phyloP scores from a whole-genome alignment of 768 basidiomycete species.

The Phaeolepiota aurea region DNA sequence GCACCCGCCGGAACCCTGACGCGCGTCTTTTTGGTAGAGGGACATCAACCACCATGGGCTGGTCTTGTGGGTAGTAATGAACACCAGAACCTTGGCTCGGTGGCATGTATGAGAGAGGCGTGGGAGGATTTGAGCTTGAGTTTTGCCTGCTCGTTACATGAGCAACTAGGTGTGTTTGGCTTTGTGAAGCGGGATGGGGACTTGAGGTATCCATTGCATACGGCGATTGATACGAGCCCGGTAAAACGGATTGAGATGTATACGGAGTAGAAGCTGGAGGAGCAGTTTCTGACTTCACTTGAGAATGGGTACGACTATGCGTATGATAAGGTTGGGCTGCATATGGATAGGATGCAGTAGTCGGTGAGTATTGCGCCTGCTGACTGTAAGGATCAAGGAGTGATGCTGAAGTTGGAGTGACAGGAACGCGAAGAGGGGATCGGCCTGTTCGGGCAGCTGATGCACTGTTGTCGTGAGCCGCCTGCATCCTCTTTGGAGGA shows the following conservation, averaged over 20 bases:
- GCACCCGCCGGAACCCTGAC: slow-evolving; percentile 72
- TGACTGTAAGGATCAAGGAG: slow-evolving; percentile 68
- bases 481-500: slow-evolving; percentile 47
- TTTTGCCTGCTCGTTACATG: slow-evolving; percentile 40
- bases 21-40: slow-evolving; percentile 57
- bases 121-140: slow-evolving; percentile 63
- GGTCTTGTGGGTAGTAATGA: slow-evolving; percentile 57
- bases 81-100: slow-evolving; percentile 38
- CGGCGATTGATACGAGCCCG: slow-evolving; percentile 30
- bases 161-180: slow-evolving; percentile 42
- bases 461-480: slow-evolving; percentile 39
- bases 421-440: slow-evolving; percentile 55
- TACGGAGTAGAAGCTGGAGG: slow-evolving; percentile 46
- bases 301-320: slow-evolving; percentile 51
- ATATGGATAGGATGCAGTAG: slow-evolving; percentile 44
- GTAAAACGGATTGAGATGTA: slow-evolving; percentile 35
- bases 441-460: slow-evolving; percentile 38
- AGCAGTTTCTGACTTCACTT: slow-evolving; percentile 44
- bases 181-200: slow-evolving; percentile 46
- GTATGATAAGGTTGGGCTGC: slow-evolving; percentile 40
- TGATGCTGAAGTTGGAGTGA: slow-evolving; percentile 33
- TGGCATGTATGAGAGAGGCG: slow-evolving; percentile 62
- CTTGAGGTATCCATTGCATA: slow-evolving; percentile 63
- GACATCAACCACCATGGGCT: slow-evolving; percentile 65
- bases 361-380: slow-evolving; percentile 60